Evolutionary conservation across 352 stramenopile species (phyloP).

Genomic region (Aphanomyces invadans): DNA sequence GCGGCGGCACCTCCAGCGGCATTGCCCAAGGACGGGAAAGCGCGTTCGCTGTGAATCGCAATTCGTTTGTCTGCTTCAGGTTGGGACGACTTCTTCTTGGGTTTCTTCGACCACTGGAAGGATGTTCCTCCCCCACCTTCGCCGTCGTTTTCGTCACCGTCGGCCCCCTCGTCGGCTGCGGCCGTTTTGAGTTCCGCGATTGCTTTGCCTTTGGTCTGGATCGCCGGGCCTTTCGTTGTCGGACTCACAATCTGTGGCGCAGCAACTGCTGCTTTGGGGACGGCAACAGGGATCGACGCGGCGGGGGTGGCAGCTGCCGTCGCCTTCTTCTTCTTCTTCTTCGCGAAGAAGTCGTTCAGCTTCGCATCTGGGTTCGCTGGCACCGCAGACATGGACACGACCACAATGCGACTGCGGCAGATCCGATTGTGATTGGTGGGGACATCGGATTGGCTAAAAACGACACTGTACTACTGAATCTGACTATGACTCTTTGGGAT

Average conservation of each 20-base stretch:
- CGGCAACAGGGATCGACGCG: not conserved
- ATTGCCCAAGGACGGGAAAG: slow-evolving; percentile 18
- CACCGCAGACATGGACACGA: slow-evolving; percentile 1
- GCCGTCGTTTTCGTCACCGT: slow-evolving; percentile 4
- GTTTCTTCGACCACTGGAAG: slow-evolving; percentile 19
- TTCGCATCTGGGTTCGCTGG: slow-evolving; percentile 13
- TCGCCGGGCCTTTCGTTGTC: slow-evolving; percentile 8
- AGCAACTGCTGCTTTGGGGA: not conserved
- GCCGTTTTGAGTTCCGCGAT: slow-evolving; percentile 11
- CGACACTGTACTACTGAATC: no score
- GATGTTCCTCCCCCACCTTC: not conserved
- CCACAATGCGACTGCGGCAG: not conserved
- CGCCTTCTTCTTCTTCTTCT: slow-evolving; percentile 22
- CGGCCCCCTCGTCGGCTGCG: not conserved
- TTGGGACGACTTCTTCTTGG: slow-evolving; percentile 5
- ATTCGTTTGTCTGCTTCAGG: not conserved
- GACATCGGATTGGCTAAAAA: not conserved
- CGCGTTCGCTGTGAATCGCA: slow-evolving; percentile 17
- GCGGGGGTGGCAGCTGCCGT: not conserved
- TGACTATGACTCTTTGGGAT: no score
- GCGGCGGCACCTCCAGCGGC: not conserved
- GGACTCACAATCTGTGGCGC: not conserved
- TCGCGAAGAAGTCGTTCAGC: slow-evolving; percentile 22
- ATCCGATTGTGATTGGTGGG: not conserved
- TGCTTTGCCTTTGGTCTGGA: slow-evolving; percentile 24